Evolutionary conservation across 805 yeast genomes (phyloP).

Genomic region (Nakazawaea holstii): DNA sequence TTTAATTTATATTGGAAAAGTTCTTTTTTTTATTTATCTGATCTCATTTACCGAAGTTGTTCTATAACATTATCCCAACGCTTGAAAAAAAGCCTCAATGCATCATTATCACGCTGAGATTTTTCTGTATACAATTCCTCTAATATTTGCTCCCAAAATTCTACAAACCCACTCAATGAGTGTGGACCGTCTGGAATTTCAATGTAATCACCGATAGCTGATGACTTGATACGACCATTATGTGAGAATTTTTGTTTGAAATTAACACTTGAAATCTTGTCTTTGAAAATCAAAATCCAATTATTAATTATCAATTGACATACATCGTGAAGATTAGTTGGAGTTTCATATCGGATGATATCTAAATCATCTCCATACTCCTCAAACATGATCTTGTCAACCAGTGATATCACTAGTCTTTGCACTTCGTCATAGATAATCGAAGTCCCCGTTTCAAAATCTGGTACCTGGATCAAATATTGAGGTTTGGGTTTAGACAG

Average conservation of each 20-base stretch:
- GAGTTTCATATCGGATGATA: slow-evolving; percentile 38
- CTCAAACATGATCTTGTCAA: slow-evolving; percentile 44
- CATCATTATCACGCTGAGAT: slow-evolving; percentile 22
- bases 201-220: slow-evolving; percentile 20
- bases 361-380: slow-evolving; percentile 56
- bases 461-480: slow-evolving; percentile 10
- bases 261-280: slow-evolving; percentile 29
- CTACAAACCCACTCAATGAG: slow-evolving; percentile 34
- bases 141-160: slow-evolving; percentile 48
- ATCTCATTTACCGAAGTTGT: background rate
- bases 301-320: slow-evolving; percentile 36
- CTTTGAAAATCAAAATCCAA: slow-evolving; percentile 55
- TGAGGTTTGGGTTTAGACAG: no score
- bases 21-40: background rate
- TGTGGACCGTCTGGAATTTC: slow-evolving; percentile 23
- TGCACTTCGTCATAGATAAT: slow-evolving; percentile 36
- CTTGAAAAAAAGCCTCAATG: slow-evolving; percentile 24
- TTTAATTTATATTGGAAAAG: background rate
- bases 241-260: slow-evolving; percentile 8
- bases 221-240: slow-evolving; percentile 16
- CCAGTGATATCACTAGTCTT: slow-evolving; percentile 35
- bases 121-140: slow-evolving; percentile 35
- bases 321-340: slow-evolving; percentile 36
- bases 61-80: slow-evolving; percentile 27
- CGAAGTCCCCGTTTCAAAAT: slow-evolving; percentile 14